Evolutionary conservation across 129 eudicot genomes (phyloP), one percentile per base, ranked within the genome.

Genomic region (Erigeron canadensis): DNA sequence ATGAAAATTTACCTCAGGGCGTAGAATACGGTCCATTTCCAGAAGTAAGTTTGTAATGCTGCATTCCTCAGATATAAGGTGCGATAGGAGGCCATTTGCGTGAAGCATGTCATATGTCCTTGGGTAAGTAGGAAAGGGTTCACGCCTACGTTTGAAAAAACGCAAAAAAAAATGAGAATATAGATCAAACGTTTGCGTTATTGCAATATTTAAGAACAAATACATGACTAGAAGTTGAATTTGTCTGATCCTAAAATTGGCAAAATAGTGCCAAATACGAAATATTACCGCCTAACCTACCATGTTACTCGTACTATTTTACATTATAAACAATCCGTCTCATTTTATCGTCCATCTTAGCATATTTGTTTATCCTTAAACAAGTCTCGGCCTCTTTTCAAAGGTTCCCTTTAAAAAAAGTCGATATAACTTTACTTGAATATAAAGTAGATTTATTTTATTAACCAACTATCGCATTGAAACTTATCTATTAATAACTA

Each of bases 81-180:
- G 75, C 8, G 98, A 85, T 51, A 93, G 84, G 69, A 93, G 96
- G 63, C 95, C 96, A 75, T 86, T 89, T 16, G 90, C 98, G 71
- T 93, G 96, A 70, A 93, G 96, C 91, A 93, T 70, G 82, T 93
- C 98, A 56, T 93, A 93, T 51, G 98, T 85, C 4, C 98, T 88
- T 46, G 98, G 96, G 78, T 93, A 93, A 40, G 98, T 93, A 17
- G 98, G 98, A 76, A 93, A 93, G 21, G 98, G 90, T 70, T 93
- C 92, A 63, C 98, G 85, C 98, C 98, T 93, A 44, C 17, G 21
- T 10, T 45, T 62, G 10, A 45, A 16, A 44, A 45, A 16, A 44
- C 22, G 6, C 28, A 45, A 58, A 16, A 9, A 41, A 19, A 48
- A 47, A 21, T 63, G 38, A 53, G 53, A 19, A 41, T 40, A 4